Conservation (phyloP, 176 grass and related monocot species). For the Hordeum marinum region DNA sequence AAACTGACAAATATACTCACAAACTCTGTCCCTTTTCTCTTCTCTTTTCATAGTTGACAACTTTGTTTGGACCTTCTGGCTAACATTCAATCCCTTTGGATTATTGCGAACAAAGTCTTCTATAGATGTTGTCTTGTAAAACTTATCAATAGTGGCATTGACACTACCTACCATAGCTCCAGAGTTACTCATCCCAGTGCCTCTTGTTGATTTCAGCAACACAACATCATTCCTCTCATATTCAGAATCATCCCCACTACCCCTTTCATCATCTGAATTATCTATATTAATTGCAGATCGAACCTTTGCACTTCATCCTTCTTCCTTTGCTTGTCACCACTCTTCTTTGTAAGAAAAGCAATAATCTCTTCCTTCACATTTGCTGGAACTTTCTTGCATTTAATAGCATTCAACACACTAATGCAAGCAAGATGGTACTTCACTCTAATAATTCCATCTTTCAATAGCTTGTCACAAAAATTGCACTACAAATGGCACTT, state of each 20-base stretch:
- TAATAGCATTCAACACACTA: neutral
- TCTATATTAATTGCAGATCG: neutral
- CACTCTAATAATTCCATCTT: no score
- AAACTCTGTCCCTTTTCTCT: neutral
- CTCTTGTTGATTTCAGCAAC: neutral
- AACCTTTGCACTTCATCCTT: neutral
- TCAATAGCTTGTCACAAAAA: no score
- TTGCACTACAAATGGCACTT: no score
- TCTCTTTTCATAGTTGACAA: neutral
- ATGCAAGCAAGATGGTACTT: neutral
- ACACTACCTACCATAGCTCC: no score
- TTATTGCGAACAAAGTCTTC: no score
- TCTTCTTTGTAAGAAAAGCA: neutral
- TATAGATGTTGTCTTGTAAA: neutral
- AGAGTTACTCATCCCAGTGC: neutral
- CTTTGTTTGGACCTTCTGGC: neutral
- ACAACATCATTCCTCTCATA: neutral
- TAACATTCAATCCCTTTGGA: neutral
- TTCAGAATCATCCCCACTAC: neutral
- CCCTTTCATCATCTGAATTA: no score
- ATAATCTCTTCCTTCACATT: neutral
- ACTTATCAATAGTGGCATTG: neutral
- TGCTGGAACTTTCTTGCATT: neutral
- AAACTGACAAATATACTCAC: slow-evolving; percentile 6
- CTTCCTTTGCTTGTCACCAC: neutral